Conservation (phyloP, 2,329 filamentous ascomycete genomes). For the Colletotrichum navitas region DNA sequence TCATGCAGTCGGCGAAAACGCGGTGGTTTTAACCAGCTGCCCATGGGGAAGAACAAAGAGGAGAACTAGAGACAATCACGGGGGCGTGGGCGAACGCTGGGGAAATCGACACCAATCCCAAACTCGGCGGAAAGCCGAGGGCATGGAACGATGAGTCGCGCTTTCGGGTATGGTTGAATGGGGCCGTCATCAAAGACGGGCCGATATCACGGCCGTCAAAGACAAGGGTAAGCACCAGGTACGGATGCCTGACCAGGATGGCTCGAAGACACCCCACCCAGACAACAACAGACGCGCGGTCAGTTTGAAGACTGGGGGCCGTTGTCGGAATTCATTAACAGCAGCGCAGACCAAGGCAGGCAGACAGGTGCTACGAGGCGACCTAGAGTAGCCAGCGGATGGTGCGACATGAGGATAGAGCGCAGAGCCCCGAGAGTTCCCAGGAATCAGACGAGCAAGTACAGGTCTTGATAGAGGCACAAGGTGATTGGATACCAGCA, state of each 20-base stretch:
- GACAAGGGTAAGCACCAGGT: slow-evolving; percentile 38
- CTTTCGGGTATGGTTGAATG: slow-evolving; percentile 32
- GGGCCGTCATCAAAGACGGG: slow-evolving; percentile 41
- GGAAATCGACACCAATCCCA: slow-evolving; percentile 29
- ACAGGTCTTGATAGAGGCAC: slow-evolving; percentile 12
- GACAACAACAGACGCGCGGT: slow-evolving; percentile 2
- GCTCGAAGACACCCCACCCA: slow-evolving; percentile 22
- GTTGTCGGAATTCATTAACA: slow-evolving; percentile 17
- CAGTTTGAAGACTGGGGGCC: neutral
- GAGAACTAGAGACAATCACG: slow-evolving; percentile 9
- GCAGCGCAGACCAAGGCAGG: slow-evolving; percentile 23
- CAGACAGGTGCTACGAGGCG: slow-evolving; percentile 25
- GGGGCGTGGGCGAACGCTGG: slow-evolving; percentile 8
- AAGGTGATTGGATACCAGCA: slow-evolving; percentile 23
- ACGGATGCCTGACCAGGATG: slow-evolving; percentile 30
- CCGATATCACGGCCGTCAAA: slow-evolving; percentile 40
- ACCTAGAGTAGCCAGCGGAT: neutral
- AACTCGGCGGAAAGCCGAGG: slow-evolving; percentile 38
- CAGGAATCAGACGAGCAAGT: slow-evolving; percentile 34
- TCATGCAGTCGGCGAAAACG: slow-evolving; percentile 35
- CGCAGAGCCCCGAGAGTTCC: slow-evolving; percentile 12
- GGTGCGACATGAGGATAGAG: neutral
- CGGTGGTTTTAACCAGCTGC: slow-evolving; percentile 32
- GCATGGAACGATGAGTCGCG: slow-evolving; percentile 6
- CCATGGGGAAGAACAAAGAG: slow-evolving; percentile 42